Evolutionary conservation across 169 alveolate species (phyloP).

Genomic region (Babesia gibsoni): DNA sequence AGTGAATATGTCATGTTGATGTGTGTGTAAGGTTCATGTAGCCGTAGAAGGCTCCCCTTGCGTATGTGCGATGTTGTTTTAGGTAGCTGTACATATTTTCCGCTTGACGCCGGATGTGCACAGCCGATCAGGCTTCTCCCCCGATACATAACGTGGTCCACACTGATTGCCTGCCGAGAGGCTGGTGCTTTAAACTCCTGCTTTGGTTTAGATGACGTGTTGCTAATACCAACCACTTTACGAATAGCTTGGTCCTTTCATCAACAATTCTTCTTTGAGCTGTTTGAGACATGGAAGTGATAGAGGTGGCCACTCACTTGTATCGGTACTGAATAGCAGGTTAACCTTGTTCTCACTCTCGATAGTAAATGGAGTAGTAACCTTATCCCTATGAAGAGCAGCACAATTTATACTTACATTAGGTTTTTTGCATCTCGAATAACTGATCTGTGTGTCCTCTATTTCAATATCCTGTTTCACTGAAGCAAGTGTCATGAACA

Average conservation of each 20-base stretch:
- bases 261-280: neutral
- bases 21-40: no score
- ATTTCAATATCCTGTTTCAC: slow-evolving; percentile 16
- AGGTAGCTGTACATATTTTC: no score
- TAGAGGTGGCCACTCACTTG: neutral
- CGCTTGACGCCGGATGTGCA: no score
- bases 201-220: neutral
- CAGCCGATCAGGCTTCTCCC: no score
- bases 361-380: slow-evolving; percentile 5
- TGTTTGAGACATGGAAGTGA: no score
- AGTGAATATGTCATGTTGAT: no score
- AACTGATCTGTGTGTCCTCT: slow-evolving; percentile 19
- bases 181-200: neutral
- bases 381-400: neutral
- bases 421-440: neutral
- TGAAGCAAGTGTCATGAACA: neutral
- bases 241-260: neutral
- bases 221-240: slow-evolving; percentile 12
- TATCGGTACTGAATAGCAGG: slow-evolving; percentile 5
- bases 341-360: neutral
- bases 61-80: no score
- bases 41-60: no score
- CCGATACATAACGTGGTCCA: slow-evolving; percentile 8
- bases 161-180: neutral
- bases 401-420: neutral